Evolutionary conservation across 2,329 filamentous ascomycete species (phyloP), one percentile per base, ranked within the genome.

Genomic region (Orbilia javanica): DNA sequence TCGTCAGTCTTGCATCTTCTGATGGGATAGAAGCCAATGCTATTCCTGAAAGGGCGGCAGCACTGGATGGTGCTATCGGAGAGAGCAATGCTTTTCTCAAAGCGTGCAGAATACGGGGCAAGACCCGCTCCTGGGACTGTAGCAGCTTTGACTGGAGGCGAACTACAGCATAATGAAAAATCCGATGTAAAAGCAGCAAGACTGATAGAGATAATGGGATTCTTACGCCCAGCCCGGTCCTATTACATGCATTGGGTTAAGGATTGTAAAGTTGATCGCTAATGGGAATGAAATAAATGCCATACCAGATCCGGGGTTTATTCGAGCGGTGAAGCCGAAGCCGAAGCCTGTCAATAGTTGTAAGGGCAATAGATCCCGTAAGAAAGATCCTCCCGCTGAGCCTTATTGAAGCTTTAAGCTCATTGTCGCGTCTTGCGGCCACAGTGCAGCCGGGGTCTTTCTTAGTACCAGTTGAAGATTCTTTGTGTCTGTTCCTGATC

Each of bases 121-220:
- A 36, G 10, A 10, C 0, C 3, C 27, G 22, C 5, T 13, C 18
- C 20, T 0, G 55, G 20, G 4, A 7, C 20, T 6, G 20, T 11
- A 4, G 31, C n/a, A 62, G 13, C 25, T 62, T 77, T 27, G 31
- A 44, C 29, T 66, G 66, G n/a, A 77, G 50, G 20, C 50, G 66
- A 27, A 46, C n/a, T 50, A 53, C 13, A 20, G 18, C 8, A 22
- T 50, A 29, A 25, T 77, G 25, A 27, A 60, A 22, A 48, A 71
- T 7, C 1, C 73, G 73, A 53, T 77, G 73, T 4, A 77, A 27
- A 15, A 77, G 25, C 10, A 77, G 5, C 31, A 77, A 39, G 8
- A 67, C 8, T 8, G 73, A 77, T 22, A 77, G 18, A 5, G 66
- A 77, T 25, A 77, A 44, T 4, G 73, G 73, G 1, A 77, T 22